A percentile compares a stretch with the other conserved stretches of the same genome.
phyloP scores from a whole-genome alignment of 2,329 filamentous ascomycete species.

The Biscogniauxia mediterranea region DNA sequence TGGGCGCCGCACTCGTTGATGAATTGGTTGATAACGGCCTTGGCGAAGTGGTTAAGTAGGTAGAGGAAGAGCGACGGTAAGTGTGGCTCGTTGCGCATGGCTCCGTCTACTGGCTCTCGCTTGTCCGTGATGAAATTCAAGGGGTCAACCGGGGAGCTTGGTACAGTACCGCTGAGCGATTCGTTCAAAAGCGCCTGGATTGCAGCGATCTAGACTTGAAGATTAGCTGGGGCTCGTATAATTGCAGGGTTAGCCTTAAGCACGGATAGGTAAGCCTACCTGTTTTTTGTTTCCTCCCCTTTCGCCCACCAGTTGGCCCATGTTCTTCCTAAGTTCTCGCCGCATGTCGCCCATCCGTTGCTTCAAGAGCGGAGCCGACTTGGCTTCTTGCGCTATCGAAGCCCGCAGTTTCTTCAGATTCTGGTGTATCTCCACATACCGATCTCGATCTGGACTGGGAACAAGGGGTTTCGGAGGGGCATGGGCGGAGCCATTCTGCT shows the following conservation, averaged over 20 bases:
- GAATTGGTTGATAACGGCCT: conserved; percentile 69
- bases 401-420: conserved; percentile 59
- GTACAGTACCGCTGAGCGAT: conserved; percentile 50
- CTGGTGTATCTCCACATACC: conserved; percentile 60
- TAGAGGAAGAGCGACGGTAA: conserved; percentile 70
- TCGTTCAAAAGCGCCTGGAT: conserved; percentile 54
- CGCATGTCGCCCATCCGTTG: conserved; percentile 68
- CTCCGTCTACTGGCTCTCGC: conserved; percentile 47
- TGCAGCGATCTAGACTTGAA: conserved; percentile 38
- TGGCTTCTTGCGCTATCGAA: conserved; percentile 50
- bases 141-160: conserved; percentile 53
- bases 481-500: conserved; percentile 17
- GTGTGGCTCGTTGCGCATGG: conserved; percentile 49
- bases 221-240: conserved; percentile 6
- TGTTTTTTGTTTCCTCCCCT: conserved; percentile 60
- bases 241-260: neutral
- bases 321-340: conserved; percentile 64
- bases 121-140: conserved; percentile 50
- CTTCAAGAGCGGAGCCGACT: conserved; percentile 58
- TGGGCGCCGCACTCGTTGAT: conserved; percentile 64
- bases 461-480: conserved; percentile 15
- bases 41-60: conserved; percentile 73
- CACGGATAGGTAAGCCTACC: conserved; percentile 38
- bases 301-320: conserved; percentile 70
- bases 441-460: conserved; percentile 31